Evolutionary conservation across 768 basidiomycete genomes (phyloP).

Genomic region (Podaxis sp.): DNA sequence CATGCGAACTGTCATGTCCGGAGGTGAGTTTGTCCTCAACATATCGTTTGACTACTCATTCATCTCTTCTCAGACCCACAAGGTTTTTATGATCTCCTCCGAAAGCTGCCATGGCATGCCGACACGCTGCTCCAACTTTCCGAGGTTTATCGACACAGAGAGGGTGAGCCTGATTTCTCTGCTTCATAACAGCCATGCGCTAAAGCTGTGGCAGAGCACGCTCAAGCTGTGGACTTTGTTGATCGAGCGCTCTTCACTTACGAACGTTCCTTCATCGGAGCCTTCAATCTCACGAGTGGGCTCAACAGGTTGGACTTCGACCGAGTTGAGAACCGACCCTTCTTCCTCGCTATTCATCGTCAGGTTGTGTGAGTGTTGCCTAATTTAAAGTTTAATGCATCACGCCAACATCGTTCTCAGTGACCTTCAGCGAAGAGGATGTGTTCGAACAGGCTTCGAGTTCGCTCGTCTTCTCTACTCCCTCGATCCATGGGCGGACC

Average conservation of each 20-base stretch:
- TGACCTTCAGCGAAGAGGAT: conserved; percentile 86
- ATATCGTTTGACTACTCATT: conserved; percentile 3
- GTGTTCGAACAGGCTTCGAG: conserved; percentile 87
- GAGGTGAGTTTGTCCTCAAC: conserved; percentile 51
- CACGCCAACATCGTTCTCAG: conserved; percentile 34
- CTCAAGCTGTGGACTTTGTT: conserved; percentile 84
- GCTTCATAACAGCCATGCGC: not conserved
- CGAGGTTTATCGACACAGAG: conserved; percentile 83
- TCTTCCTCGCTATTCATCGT: conserved; percentile 86
- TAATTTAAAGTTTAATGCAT: not conserved
- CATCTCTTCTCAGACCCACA: conserved; percentile 59
- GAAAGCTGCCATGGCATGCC: conserved; percentile 84
- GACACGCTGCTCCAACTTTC: conserved; percentile 88
- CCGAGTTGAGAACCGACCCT: conserved; percentile 86
- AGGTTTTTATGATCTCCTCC: conserved; percentile 73
- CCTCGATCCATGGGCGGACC: conserved; percentile 85
- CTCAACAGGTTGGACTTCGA: conserved; percentile 87
- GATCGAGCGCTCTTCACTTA: conserved; percentile 93
- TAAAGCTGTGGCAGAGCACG: conserved; percentile 54
- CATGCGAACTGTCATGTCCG: conserved; percentile 76
- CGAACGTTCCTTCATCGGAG: conserved; percentile 84
- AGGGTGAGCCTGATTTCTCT: conserved; percentile 51
- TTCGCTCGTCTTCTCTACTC: conserved; percentile 84
- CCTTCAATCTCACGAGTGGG: conserved; percentile 84
- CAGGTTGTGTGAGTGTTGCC: conserved; percentile 65